A percentile compares a stretch with the other conserved stretches of the same genome.
phyloP scores from a whole-genome alignment of 129 eudicot species.

The Flaveria robusta region DNA sequence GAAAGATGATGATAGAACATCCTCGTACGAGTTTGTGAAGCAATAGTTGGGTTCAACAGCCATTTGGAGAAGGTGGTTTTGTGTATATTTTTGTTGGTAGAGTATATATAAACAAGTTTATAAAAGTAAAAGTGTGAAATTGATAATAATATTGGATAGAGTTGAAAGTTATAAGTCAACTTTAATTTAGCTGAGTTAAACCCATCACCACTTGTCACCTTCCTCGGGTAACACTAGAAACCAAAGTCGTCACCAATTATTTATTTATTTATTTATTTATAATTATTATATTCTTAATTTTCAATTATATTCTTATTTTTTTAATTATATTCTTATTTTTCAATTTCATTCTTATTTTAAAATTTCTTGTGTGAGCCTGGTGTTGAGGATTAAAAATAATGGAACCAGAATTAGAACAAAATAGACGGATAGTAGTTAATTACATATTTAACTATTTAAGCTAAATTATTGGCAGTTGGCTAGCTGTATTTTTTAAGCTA shows the following conservation, averaged over 20 bases:
- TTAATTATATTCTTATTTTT: neutral
- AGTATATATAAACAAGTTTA: constrained; percentile 15
- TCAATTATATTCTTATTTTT: neutral
- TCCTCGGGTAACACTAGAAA: constrained; percentile 48
- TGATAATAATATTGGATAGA: neutral
- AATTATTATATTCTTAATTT: neutral
- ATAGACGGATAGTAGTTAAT: neutral
- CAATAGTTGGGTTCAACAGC: constrained; percentile 39
- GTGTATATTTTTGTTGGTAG: constrained; percentile 20
- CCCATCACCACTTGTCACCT: constrained; percentile 57
- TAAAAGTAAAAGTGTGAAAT: constrained; percentile 12
- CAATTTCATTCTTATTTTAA: neutral
- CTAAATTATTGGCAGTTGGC: neutral
- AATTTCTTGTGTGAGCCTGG: neutral
- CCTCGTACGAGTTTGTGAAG: constrained; percentile 41
- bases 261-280: neutral
- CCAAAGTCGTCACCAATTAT: constrained; percentile 15
- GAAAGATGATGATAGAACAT: constrained; percentile 39
- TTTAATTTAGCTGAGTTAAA: constrained; percentile 27
- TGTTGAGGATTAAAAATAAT: neutral
- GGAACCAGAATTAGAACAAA: neutral
- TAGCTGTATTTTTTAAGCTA: neutral
- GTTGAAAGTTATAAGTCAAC: constrained; percentile 52
- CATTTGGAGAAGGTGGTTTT: constrained; percentile 35
- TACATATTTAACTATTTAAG: neutral